A percentile compares a stretch with the other conserved stretches of the same genome.
phyloP scores from a whole-genome alignment of 1,139 yeast genomes.

The Yamadazyma taylorii region DNA sequence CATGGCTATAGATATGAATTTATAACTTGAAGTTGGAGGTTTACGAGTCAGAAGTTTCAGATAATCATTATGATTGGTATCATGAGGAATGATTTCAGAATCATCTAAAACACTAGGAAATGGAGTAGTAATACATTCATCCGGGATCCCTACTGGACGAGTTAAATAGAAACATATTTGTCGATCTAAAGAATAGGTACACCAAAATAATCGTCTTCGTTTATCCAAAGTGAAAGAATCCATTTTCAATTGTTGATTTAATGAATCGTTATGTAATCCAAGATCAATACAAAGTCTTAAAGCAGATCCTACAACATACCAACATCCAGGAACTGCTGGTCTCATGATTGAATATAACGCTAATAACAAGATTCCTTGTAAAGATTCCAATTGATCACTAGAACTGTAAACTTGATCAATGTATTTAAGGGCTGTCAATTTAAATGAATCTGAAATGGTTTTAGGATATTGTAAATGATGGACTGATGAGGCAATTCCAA shows the following conservation, averaged over 20 bases:
- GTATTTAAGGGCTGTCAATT: slow-evolving; percentile 63
- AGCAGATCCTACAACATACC: slow-evolving; percentile 87
- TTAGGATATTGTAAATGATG: slow-evolving; percentile 70
- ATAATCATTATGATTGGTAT: slow-evolving; percentile 22
- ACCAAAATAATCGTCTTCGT: slow-evolving; percentile 84
- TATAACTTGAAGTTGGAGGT: slow-evolving; percentile 54
- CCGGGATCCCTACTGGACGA: slow-evolving; percentile 75
- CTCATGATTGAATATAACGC: slow-evolving; percentile 73
- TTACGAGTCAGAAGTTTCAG: slow-evolving; percentile 19
- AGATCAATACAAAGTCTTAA: slow-evolving; percentile 77
- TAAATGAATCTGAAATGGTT: slow-evolving; percentile 69
- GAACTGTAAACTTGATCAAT: slow-evolving; percentile 60
- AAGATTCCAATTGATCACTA: slow-evolving; percentile 62
- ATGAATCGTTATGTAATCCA: slow-evolving; percentile 69
- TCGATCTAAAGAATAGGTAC: slow-evolving; percentile 80
- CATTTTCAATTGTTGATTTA: slow-evolving; percentile 24
- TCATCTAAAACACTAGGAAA: slow-evolving; percentile 80
- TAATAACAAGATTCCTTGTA: slow-evolving; percentile 69
- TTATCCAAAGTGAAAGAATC: slow-evolving; percentile 65
- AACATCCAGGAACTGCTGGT: slow-evolving; percentile 84
- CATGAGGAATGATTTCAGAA: slow-evolving; percentile 47
- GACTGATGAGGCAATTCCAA: slow-evolving; percentile 79
- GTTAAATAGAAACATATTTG: slow-evolving; percentile 73
- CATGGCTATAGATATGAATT: slow-evolving; percentile 63
- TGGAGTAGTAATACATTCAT: slow-evolving; percentile 60